These are phyloP conservation scores for Sphaerosporella brunnea DNA, from an alignment of 495 filamentous ascomycete genomes.

Conservation along the genomic window DNA sequence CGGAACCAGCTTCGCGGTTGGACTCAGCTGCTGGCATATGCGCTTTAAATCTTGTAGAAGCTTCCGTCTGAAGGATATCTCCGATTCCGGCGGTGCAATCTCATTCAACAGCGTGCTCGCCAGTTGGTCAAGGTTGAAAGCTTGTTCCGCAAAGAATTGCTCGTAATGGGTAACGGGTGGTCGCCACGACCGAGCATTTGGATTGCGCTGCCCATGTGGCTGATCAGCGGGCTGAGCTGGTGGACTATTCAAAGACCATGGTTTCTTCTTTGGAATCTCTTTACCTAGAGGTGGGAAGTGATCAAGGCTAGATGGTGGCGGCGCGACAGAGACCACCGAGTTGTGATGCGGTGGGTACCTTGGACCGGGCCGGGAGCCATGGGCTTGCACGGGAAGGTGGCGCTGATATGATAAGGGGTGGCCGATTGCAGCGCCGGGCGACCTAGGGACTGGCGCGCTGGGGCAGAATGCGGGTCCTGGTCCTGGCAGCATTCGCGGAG, in stretches of 20 bases:
- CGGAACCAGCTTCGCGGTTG: constrained; percentile 17
- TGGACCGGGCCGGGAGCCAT: neutral
- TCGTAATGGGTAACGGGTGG: constrained; percentile 7
- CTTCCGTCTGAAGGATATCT: constrained; percentile 12
- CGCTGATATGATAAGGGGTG: too few relatives aligned
- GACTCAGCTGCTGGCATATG: constrained; percentile 16
- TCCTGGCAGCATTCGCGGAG: neutral
- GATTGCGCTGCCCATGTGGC: neutral
- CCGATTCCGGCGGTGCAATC: constrained; percentile 12
- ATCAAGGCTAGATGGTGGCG: constrained; percentile 7
- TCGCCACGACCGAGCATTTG: neutral
- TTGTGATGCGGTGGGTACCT: neutral
- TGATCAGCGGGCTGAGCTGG: constrained; percentile 6
- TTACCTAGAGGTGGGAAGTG: constrained; percentile 20
- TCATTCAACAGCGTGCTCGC: constrained; percentile 16
- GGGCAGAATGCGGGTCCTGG: neutral
- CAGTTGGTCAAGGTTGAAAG: constrained; percentile 11
- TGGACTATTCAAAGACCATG: constrained; percentile 9
- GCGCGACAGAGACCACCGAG: neutral
- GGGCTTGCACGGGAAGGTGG: neutral
- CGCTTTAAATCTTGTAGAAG: constrained; percentile 16
- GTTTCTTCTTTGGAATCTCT: neutral
- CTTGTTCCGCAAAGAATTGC: constrained; percentile 14
- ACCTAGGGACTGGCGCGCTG: neutral
- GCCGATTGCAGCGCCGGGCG: neutral